A percentile compares a stretch with the other conserved stretches of the same genome.
phyloP scores from a whole-genome alignment of 1,139 yeast species.

The Eremothecium gossypii region DNA sequence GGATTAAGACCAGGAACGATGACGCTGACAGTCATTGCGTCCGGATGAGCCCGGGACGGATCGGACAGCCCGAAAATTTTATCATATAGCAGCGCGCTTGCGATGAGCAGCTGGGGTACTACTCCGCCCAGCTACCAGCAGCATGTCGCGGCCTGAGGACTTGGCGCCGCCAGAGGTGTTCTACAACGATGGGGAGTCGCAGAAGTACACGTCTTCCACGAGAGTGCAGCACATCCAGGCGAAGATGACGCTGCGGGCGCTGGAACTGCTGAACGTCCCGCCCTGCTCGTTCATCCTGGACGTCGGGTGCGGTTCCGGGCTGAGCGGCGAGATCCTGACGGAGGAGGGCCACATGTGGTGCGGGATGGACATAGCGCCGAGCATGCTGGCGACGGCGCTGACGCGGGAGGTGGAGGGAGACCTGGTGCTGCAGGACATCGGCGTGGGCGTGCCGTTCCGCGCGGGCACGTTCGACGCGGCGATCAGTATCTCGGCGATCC shows the following conservation, averaged over 20 bases:
- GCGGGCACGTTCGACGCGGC: constrained; percentile 98
- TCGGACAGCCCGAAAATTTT: not conserved
- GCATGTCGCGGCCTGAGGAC: constrained; percentile 95
- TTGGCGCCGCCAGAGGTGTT: constrained; percentile 96
- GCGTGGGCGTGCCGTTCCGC: constrained; percentile 87
- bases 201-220: constrained; percentile 81
- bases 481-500: constrained; percentile 88
- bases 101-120: too few species aligned
- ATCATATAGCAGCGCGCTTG: not conserved
- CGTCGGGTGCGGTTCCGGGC: constrained; percentile 96
- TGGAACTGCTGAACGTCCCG: constrained; percentile 71
- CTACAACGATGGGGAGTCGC: constrained; percentile 82
- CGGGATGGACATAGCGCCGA: constrained; percentile 94
- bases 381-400: constrained; percentile 90
- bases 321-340: constrained; percentile 85
- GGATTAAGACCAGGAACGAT: too few species aligned
- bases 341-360: constrained; percentile 95
- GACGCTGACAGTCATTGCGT: not conserved
- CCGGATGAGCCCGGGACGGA: not conserved
- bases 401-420: constrained; percentile 94
- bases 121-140: not conserved
- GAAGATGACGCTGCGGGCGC: constrained; percentile 88
- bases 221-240: constrained; percentile 98
- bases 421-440: constrained; percentile 82
- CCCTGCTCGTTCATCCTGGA: constrained; percentile 70